Percentiles rank a stretch among this genome's conserved stretches.
These are phyloP conservation scores for Nyctanthes arbortristis DNA, from an alignment of 257 asterid genomes.

Conservation along the genomic window DNA sequence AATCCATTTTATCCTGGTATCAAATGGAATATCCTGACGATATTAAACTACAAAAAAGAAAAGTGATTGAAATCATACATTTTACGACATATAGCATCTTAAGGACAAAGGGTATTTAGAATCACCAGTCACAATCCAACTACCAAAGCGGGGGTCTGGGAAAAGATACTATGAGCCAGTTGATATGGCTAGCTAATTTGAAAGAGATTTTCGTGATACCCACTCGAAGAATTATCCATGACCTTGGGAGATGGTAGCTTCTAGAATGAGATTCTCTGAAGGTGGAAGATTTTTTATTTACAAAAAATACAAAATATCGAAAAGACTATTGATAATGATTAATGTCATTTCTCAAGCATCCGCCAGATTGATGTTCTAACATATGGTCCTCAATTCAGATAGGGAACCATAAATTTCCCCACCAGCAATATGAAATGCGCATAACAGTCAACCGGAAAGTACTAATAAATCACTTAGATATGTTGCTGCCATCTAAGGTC, in stretches of 20 bases:
- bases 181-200: slow-evolving; percentile 12
- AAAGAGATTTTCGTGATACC: slow-evolving; percentile 3
- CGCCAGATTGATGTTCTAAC: slow-evolving; percentile 15
- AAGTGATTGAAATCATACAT: background rate
- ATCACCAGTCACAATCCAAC: background rate
- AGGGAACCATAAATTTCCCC: background rate
- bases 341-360: slow-evolving; percentile 9
- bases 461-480: slow-evolving; percentile 36
- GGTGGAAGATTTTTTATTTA: background rate
- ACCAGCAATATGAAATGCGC: background rate
- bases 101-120: background rate
- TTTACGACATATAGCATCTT: slow-evolving; percentile 10
- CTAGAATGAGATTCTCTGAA: slow-evolving; percentile 13
- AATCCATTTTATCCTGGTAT: slow-evolving; percentile 7
- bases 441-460: background rate
- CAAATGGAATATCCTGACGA: background rate
- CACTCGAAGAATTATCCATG: background rate
- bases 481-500: slow-evolving; percentile 75
- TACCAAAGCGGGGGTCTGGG: background rate
- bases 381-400: background rate
- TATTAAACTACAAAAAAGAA: background rate
- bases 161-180: slow-evolving; percentile 22
- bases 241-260: background rate
- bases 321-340: background rate
- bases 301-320: background rate